Base-by-base conservation (phyloP, 1,284 basidiomycete genomes). In the Cryptococcus sp. region DNA sequence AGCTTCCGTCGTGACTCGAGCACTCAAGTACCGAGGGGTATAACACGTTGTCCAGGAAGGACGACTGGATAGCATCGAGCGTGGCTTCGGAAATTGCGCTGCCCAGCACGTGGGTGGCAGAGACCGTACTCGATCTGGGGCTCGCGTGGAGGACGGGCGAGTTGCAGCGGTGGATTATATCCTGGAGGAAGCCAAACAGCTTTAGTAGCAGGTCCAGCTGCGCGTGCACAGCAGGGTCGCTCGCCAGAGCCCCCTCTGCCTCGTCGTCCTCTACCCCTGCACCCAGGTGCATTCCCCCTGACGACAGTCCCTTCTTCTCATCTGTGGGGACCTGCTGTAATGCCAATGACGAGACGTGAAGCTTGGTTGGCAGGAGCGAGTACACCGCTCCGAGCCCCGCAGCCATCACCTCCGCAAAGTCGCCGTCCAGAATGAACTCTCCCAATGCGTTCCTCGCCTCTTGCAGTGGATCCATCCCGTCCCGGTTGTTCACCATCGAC, bases 21-120 rank as follows among this genome's bases (percentile, higher is more conserved):
- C 92, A 96, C 71, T 98, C 94, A 50, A 97, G 81, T 49, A 98
- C 84, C 5, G 91, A 91, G 0, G 94, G 92, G 71, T 96, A 96
- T 35, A 97, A 79, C 24, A 97, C 88, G 67, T 94, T 95, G 76
- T 94, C 89, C 28, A 97, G 79, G 76, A 96, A 96, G 42, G 89
- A 88, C n/a, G 84, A 82, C 49, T 87, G 85, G 12, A 95, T 84
- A 6, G 90, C 86, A 59, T 89, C 87, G 39, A 94, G 76, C 45
- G 92, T 89, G 13, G 87, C 85, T 60, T 88, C 84, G 1, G 87
- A 84, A 58, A 94, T 88, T 0, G 89, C 88, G 3, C 81, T 81
- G 2, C 89, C 89, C 15, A 92, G 84, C 6, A 71, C 55, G 8
- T 65, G 62, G 0, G 68, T 63, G 0, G 64, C 53, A 4, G 63